Conservation (phyloP, 306 rosid species). For the Dalbergia cochinchinensis region DNA sequence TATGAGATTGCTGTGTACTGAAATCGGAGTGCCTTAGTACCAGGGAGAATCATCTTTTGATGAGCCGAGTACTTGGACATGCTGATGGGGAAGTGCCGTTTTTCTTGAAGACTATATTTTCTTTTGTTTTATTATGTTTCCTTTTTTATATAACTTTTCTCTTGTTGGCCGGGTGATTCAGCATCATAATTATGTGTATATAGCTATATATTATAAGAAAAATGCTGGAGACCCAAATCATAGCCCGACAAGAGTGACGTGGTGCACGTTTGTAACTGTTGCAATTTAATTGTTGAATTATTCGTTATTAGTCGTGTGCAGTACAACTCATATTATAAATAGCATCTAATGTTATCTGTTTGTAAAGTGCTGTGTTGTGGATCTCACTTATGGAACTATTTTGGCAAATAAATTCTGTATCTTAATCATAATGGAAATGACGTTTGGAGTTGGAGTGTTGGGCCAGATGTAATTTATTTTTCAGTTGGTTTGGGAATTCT, state of each 20-base stretch:
- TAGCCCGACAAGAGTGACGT: too few species aligned
- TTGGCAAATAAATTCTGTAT: not conserved
- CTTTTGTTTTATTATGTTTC: not conserved
- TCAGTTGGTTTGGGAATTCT: not conserved
- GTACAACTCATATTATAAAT: not conserved
- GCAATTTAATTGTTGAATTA: too few species aligned
- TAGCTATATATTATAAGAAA: not conserved
- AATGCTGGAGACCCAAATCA: too few species aligned
- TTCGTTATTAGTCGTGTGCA: too few species aligned
- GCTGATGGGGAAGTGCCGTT: not conserved
- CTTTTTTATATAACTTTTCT: not conserved
- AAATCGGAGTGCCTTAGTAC: not conserved
- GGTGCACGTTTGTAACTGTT: too few species aligned
- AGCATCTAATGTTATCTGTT: not conserved
- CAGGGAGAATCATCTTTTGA: not conserved
- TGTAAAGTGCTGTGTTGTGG: not conserved
- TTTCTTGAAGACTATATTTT: not conserved
- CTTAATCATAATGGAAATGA: not conserved
- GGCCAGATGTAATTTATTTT: not conserved
- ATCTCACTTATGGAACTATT: not conserved
- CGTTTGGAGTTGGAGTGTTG: slow-evolving; percentile 6
- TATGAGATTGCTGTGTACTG: not conserved
- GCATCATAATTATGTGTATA: not conserved
- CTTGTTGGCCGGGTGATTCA: not conserved
- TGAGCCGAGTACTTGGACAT: not conserved